phyloP scores from a whole-genome alignment of 1,284 basidiomycete species.

The Wallemia hederae region DNA sequence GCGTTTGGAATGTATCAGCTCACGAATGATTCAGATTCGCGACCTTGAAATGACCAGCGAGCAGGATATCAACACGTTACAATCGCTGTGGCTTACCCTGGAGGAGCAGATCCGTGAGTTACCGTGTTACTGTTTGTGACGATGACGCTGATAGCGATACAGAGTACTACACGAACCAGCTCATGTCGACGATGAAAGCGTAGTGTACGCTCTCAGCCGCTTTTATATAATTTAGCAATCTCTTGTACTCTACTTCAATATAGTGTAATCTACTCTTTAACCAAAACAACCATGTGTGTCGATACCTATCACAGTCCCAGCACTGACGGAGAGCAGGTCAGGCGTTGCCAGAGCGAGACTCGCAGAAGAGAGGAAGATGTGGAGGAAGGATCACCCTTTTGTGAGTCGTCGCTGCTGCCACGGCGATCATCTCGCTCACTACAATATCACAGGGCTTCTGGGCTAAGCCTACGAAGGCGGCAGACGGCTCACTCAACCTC shows the following conservation, averaged over 20 bases:
- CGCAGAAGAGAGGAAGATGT: constrained; percentile 91
- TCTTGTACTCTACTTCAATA: neutral
- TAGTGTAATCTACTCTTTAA: neutral
- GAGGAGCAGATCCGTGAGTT: neutral
- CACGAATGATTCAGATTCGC: neutral
- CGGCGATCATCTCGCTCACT: neutral
- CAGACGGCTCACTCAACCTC: neutral
- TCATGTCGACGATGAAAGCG: neutral
- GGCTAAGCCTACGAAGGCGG: neutral
- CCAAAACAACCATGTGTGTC: neutral
- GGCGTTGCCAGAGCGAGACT: constrained; percentile 29
- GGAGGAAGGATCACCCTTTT: constrained; percentile 96
- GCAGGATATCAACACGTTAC: neutral
- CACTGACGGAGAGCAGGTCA: neutral
- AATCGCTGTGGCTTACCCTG: neutral
- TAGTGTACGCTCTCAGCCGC: neutral
- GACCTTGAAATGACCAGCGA: neutral
- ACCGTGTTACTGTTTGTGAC: too few species aligned
- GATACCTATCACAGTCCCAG: neutral
- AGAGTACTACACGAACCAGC: neutral
- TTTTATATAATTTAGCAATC: neutral
- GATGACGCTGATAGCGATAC: too few species aligned
- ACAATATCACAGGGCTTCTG: constrained; percentile 1
- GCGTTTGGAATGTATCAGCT: neutral
- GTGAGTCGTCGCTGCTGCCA: constrained; percentile 28